Evolutionary conservation across 2,329 filamentous ascomycete species (phyloP), one percentile per base, ranked within the genome.

Genomic region (Botrytis fabae): DNA sequence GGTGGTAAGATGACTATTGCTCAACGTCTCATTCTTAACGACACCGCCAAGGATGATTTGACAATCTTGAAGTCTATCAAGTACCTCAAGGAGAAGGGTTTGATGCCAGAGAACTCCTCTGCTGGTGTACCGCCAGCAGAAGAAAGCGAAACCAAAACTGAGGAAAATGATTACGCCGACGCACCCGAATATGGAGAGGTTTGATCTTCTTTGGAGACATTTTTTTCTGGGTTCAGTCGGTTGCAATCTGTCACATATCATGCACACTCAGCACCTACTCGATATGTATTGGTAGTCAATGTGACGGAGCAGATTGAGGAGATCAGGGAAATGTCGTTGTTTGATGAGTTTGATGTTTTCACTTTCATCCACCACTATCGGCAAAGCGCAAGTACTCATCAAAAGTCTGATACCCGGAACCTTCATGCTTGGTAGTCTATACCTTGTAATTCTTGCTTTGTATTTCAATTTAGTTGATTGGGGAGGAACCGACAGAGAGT

Each of bases 11-110:
- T 91, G 82, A 91, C 90, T 7, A 86, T 91, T 71, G 87, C 89
- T 81, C 90, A 92, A 80, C 88, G 90, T 60, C 82, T 92, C 71
- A 86, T 88, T 73, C 83, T 91, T 70, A 91, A 91, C 83, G 90
- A 91, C 79, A 90, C 91, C 79, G 88, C 91, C 75, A 89, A 91
- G 79, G 89, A 91, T 78, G 90, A 92, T 79, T 83, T 91, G 77
- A 87, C 89, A 14, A 87, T 91, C 75, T 85, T 92, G 70, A 88
- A 90, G 80, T 89, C 88, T 9, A 89, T 92, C 75, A 87, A 91
- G 77, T 90, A 91, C 77, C 85, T 91, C 74, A 87, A 89, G 76
- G 84, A 89, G 76, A 81, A 80, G 76, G 80, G 80, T 35, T 72
- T 81, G 75, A 79, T 81, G 79, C 73, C 78, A 73, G 80, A 81